These are phyloP conservation scores for Diaporthe sp. DNA, from an alignment of 2,329 filamentous ascomycete species.

Conservation along the genomic window DNA sequence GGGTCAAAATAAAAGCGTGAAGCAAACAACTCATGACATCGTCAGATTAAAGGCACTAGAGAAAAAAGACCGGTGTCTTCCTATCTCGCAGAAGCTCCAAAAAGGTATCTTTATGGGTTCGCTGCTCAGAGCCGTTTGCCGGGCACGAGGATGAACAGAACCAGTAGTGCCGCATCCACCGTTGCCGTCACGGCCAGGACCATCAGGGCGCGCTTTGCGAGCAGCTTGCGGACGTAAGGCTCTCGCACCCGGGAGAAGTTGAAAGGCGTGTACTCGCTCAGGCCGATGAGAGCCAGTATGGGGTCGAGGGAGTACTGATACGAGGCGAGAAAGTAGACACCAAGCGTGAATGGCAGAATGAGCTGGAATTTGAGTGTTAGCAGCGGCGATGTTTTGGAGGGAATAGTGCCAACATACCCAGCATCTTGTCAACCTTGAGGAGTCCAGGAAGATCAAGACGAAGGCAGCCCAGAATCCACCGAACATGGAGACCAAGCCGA, in stretches of 20 bases:
- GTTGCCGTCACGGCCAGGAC: slow-evolving; percentile 81
- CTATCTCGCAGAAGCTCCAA: slow-evolving; percentile 8
- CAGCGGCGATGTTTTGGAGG: neutral
- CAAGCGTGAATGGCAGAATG: slow-evolving; percentile 92
- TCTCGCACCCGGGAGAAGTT: slow-evolving; percentile 90
- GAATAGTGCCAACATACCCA: slow-evolving; percentile 74
- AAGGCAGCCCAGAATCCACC: slow-evolving; percentile 95
- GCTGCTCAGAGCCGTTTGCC: slow-evolving; percentile 78
- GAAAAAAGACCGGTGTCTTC: neutral
- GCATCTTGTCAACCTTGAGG: slow-evolving; percentile 78
- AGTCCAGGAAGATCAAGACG: slow-evolving; percentile 90
- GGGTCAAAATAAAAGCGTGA: slow-evolving; percentile 5
- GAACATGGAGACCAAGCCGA: slow-evolving; percentile 89
- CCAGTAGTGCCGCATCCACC: slow-evolving; percentile 83
- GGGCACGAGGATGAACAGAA: slow-evolving; percentile 95
- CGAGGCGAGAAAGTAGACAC: slow-evolving; percentile 87
- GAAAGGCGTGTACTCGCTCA: slow-evolving; percentile 97
- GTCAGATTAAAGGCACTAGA: slow-evolving; percentile 27
- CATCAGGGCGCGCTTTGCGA: slow-evolving; percentile 86
- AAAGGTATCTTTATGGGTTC: neutral
- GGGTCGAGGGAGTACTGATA: slow-evolving; percentile 98
- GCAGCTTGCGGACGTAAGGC: slow-evolving; percentile 87
- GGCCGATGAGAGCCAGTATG: slow-evolving; percentile 86
- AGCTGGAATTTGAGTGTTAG: slow-evolving; percentile 52
- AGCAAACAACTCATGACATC: slow-evolving; percentile 20